A percentile compares a stretch with the other conserved stretches of the same genome.
Evolutionary conservation across 2,329 filamentous ascomycete species (phyloP).

Genomic region (Aureobasidium subglaciale): DNA sequence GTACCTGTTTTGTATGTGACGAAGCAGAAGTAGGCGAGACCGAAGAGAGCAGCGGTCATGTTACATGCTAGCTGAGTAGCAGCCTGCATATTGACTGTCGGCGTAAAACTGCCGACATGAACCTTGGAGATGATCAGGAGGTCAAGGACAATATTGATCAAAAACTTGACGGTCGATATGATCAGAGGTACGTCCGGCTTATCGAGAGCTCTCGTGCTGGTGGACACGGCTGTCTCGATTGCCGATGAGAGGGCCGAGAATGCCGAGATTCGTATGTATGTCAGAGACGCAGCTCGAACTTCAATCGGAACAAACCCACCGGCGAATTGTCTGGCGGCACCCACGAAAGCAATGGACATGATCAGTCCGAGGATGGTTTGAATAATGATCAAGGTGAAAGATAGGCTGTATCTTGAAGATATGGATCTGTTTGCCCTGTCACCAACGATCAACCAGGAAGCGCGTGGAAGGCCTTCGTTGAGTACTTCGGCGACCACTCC

Average conservation of each 20-base stretch:
- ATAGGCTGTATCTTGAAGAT: constrained; percentile 48
- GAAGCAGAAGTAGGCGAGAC: constrained; percentile 54
- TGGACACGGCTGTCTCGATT: constrained; percentile 55
- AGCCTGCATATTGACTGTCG: constrained; percentile 59
- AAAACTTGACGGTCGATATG: constrained; percentile 57
- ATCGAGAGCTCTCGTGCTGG: constrained; percentile 58
- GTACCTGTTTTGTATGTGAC: constrained; percentile 27
- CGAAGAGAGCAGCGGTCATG: constrained; percentile 47
- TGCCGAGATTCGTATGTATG: constrained; percentile 57
- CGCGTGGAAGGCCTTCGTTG: constrained; percentile 64
- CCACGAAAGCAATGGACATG: constrained; percentile 54
- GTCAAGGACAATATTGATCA: constrained; percentile 60
- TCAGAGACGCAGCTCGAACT: constrained; percentile 50
- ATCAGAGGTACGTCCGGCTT: constrained; percentile 61
- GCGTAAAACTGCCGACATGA: constrained; percentile 48
- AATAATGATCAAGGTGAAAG: constrained; percentile 51
- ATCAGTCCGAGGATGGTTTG: constrained; percentile 52
- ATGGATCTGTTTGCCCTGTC: constrained; percentile 51
- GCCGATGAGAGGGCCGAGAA: constrained; percentile 57
- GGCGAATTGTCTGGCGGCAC: constrained; percentile 49
- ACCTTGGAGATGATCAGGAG: constrained; percentile 60
- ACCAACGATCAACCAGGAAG: constrained; percentile 62
- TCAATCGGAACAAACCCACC: constrained; percentile 56
- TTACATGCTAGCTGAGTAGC: constrained; percentile 56
- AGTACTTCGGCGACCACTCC: constrained; percentile 59